These are phyloP conservation scores for Zymoseptoria pseudotritici DNA, from an alignment of 2,329 filamentous ascomycete species.

Conservation along the genomic window DNA sequence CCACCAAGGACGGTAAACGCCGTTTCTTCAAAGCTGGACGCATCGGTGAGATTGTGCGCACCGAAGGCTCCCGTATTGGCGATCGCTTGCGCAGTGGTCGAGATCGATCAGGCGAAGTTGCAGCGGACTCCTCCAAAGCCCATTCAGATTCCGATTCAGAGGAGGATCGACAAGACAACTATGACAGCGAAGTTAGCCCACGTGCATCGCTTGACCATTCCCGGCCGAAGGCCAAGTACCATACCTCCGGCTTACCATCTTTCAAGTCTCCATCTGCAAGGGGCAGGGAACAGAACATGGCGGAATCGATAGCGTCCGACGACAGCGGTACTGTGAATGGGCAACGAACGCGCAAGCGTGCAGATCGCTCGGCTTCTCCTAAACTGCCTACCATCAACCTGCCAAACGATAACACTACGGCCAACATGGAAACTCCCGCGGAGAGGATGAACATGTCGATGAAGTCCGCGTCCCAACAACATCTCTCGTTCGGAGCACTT, in stretches of 20 bases:
- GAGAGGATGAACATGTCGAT: slow-evolving; percentile 20
- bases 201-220: slow-evolving; percentile 26
- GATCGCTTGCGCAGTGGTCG: slow-evolving; percentile 52
- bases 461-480: slow-evolving; percentile 25
- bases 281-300: slow-evolving; percentile 17
- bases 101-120: slow-evolving; percentile 40
- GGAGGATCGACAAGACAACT: slow-evolving; percentile 24
- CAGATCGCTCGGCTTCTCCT: slow-evolving; percentile 32
- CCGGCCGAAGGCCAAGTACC: slow-evolving; percentile 35
- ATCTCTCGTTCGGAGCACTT: slow-evolving; percentile 21
- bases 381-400: slow-evolving; percentile 47
- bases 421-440: slow-evolving; percentile 11
- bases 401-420: slow-evolving; percentile 30
- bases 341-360: slow-evolving; percentile 34
- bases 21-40: slow-evolving; percentile 67
- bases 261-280: slow-evolving; percentile 42
- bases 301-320: slow-evolving; percentile 8
- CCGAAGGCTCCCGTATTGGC: slow-evolving; percentile 55
- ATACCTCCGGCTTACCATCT: slow-evolving; percentile 41
- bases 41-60: slow-evolving; percentile 65
- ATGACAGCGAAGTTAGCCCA: slow-evolving; percentile 32
- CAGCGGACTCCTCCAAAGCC: slow-evolving; percentile 35
- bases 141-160: slow-evolving; percentile 45
- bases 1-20: slow-evolving; percentile 44
- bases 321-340: slow-evolving; percentile 36